These are phyloP conservation scores for Russula earlei DNA, from an alignment of 768 basidiomycete genomes.

Conservation along the genomic window DNA sequence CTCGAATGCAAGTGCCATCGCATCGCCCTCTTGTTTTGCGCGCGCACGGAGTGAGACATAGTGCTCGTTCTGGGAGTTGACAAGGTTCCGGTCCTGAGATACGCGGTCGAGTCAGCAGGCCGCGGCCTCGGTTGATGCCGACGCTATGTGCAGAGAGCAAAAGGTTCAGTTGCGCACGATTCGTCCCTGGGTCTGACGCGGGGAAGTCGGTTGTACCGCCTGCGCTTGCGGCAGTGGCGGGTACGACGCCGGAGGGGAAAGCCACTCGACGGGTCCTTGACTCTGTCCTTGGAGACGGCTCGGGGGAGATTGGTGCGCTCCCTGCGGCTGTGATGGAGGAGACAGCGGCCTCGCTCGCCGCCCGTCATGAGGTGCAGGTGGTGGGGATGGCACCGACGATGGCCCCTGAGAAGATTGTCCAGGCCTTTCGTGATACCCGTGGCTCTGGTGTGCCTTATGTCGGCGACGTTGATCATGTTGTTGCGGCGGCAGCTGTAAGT, in stretches of 20 bases:
- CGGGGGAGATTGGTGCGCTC: no score
- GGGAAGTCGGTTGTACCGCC: not conserved
- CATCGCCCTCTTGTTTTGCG: conserved; percentile 72
- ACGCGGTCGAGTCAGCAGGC: not conserved
- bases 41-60: conserved; percentile 63
- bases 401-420: not conserved
- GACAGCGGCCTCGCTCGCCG: not conserved
- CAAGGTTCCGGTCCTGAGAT: conserved; percentile 42
- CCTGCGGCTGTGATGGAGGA: no score
- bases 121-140: not conserved
- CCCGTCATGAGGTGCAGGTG: not conserved
- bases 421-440: conserved; percentile 16
- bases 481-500: conserved; percentile 2
- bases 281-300: no score
- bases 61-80: conserved; percentile 59
- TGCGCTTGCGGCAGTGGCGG: not conserved
- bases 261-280: no score
- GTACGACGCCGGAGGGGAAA: not conserved
- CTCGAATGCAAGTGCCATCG: conserved; percentile 63
- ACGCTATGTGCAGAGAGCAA: not conserved
- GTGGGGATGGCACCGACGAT: not conserved
- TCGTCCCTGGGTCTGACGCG: conserved; percentile 7
- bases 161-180: conserved; percentile 8
- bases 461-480: conserved; percentile 17
- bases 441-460: conserved; percentile 19